A percentile compares a stretch with the other conserved stretches of the same genome.
Evolutionary conservation across 148 eudicot species (phyloP).

Genomic region (Gaultheria prostrata): DNA sequence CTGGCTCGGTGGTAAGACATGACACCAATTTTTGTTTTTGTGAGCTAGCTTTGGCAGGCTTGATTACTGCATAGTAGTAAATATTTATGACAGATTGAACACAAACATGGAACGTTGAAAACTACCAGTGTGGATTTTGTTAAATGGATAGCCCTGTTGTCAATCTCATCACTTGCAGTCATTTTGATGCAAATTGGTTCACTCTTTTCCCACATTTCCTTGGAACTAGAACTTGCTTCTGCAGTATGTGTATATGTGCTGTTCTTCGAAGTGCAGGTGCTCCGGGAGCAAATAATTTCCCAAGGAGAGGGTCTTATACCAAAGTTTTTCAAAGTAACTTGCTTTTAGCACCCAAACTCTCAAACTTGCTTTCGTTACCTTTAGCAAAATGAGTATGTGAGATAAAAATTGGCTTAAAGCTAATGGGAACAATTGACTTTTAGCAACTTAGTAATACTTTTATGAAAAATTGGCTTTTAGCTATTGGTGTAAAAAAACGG

Average conservation of each 20-base stretch:
- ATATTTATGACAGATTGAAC: neutral
- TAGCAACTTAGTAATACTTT: no score
- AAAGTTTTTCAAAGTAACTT: no score
- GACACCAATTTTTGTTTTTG: slow-evolving; percentile 9
- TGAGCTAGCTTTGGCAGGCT: neutral
- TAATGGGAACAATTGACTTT: no score
- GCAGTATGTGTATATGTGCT: neutral
- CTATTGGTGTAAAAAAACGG: no score
- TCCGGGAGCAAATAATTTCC: no score
- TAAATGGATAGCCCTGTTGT: neutral
- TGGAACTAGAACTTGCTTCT: neutral
- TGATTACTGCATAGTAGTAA: slow-evolving; percentile 5
- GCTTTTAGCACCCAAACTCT: no score
- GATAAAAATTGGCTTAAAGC: no score
- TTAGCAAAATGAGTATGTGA: no score
- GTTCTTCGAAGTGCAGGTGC: neutral
- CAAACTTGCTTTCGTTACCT: no score
- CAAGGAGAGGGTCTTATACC: no score
- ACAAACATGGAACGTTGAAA: neutral
- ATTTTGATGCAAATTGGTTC: neutral
- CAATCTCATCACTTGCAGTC: neutral
- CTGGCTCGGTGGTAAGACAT: slow-evolving; percentile 2
- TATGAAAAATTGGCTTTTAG: no score
- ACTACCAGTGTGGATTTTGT: neutral
- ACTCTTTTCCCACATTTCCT: neutral